Evolutionary conservation across 495 filamentous ascomycete species (phyloP).

Genomic region (Xanthoparmelia taractica): DNA sequence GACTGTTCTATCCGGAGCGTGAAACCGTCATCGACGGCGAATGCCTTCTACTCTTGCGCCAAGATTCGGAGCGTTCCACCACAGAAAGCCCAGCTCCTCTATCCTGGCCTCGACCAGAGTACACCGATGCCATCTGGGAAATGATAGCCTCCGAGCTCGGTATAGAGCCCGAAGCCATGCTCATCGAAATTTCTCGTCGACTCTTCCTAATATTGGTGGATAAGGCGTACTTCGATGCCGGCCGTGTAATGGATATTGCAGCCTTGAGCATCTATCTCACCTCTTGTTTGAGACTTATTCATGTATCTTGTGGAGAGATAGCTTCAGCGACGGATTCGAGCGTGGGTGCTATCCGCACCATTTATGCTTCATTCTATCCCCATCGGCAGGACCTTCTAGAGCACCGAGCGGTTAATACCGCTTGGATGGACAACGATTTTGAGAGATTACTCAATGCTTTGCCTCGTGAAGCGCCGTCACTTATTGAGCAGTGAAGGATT

Average conservation of each 20-base stretch:
- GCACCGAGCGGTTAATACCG: too few species aligned
- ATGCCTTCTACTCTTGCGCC: not conserved
- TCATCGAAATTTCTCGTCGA: not conserved
- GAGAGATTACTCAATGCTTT: not conserved
- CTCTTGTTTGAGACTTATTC: too few species aligned
- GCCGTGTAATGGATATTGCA: not conserved
- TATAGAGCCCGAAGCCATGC: not conserved
- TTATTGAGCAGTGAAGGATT: not conserved
- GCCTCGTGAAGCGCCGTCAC: not conserved
- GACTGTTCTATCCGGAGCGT: not conserved
- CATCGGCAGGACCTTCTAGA: too few species aligned
- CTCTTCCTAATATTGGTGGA: not conserved
- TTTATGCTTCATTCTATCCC: too few species aligned
- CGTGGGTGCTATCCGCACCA: too few species aligned
- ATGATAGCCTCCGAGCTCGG: not conserved
- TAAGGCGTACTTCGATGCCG: not conserved
- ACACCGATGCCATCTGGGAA: not conserved
- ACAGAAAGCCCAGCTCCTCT: not conserved
- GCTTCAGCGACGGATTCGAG: too few species aligned
- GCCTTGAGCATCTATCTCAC: not conserved
- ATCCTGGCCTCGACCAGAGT: not conserved
- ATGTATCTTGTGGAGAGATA: too few species aligned
- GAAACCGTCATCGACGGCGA: not conserved
- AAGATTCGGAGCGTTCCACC: not conserved
- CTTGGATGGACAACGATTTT: too few species aligned